A percentile compares a stretch with the other conserved stretches of the same genome.
Evolutionary conservation across 1,139 yeast genomes (phyloP).

Genomic region (Yamadazyma diospyri): DNA sequence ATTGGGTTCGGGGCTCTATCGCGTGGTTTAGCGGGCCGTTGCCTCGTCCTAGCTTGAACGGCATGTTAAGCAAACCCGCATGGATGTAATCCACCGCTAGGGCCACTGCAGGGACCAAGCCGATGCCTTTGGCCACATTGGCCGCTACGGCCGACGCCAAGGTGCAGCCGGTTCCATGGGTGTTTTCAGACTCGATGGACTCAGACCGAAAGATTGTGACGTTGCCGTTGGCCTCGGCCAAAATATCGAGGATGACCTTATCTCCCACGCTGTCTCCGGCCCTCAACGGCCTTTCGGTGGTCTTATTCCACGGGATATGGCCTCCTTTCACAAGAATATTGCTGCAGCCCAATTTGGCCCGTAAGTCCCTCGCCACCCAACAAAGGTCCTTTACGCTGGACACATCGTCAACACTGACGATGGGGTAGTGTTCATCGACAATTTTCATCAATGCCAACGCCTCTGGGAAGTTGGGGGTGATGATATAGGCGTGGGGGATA

Average conservation of each 20-base stretch:
- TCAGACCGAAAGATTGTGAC: constrained; percentile 48
- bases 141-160: constrained; percentile 80
- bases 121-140: constrained; percentile 55
- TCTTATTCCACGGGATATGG: constrained; percentile 54
- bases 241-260: constrained; percentile 51
- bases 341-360: constrained; percentile 37
- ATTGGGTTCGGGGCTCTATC: constrained; percentile 18
- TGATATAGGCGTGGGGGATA: constrained; percentile 51
- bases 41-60: constrained; percentile 49
- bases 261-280: constrained; percentile 16
- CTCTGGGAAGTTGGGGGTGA: constrained; percentile 79
- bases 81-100: constrained; percentile 65
- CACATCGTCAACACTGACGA: constrained; percentile 3
- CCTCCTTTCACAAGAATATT: constrained; percentile 81
- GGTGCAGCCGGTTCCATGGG: constrained; percentile 94
- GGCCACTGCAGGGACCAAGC: constrained; percentile 48
- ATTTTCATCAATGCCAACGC: constrained; percentile 29
- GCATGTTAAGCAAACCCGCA: constrained; percentile 48
- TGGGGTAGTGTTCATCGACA: not conserved
- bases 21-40: constrained; percentile 74
- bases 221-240: constrained; percentile 46
- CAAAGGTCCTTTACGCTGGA: constrained; percentile 7
- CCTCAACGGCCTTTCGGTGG: constrained; percentile 15
- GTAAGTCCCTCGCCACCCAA: constrained; percentile 42
- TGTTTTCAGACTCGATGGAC: constrained; percentile 48